Conservation (phyloP, 306 rosid species). For the Sesbania bispinosa region DNA sequence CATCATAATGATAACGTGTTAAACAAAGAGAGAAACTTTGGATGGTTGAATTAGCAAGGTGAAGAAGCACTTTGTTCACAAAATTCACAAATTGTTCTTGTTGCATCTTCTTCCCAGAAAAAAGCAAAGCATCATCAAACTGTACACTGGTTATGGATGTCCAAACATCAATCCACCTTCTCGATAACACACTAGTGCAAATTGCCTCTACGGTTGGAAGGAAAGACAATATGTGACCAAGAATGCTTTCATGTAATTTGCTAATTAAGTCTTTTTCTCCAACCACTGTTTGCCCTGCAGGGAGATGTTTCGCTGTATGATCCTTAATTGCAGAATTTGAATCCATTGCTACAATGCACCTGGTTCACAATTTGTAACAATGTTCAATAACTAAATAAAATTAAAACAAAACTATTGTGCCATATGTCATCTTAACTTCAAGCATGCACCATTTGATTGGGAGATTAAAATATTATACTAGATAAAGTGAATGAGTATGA, state of each 20-base stretch:
- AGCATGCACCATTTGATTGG: too few relatives aligned
- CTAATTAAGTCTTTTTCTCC: slow-evolving; percentile 5
- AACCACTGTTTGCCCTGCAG: not conserved
- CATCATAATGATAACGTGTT: too few relatives aligned
- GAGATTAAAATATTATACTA: too few relatives aligned
- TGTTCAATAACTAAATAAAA: not conserved
- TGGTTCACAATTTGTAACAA: not conserved
- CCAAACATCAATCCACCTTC: slow-evolving; percentile 18
- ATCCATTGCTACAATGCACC: not conserved
- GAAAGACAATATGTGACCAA: slow-evolving; percentile 7
- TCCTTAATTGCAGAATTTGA: not conserved
- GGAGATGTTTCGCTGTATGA: too few relatives aligned
- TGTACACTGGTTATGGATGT: not conserved
- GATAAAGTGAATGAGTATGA: too few relatives aligned
- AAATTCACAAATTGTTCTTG: slow-evolving; percentile 4
- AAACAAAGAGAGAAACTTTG: slow-evolving; percentile 23
- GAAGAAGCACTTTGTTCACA: slow-evolving; percentile 15
- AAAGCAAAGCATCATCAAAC: slow-evolving; percentile 1
- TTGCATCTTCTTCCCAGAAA: slow-evolving; percentile 13
- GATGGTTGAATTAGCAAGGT: slow-evolving; percentile 15
- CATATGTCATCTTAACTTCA: not conserved
- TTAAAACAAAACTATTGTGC: not conserved
- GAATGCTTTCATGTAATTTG: slow-evolving; percentile 1
- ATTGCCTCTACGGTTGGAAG: slow-evolving; percentile 26
- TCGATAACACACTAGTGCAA: not conserved